Conservation (phyloP, 1,139 yeast species). For the Yamadazyma siamensis region DNA sequence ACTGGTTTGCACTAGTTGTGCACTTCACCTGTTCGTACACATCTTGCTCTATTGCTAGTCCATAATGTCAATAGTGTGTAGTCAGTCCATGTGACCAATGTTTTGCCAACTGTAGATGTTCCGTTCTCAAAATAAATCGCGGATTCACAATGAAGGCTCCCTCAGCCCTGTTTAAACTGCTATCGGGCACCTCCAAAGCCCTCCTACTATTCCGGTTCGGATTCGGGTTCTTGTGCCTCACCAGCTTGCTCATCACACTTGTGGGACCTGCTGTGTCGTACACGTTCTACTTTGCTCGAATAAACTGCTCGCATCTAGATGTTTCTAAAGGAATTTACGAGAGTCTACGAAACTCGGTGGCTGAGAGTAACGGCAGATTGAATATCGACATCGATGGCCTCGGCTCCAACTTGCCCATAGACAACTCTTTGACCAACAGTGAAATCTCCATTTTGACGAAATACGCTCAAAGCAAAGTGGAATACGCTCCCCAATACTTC, state of each 20-base stretch:
- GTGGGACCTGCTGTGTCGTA: conserved; percentile 26
- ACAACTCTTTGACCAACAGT: conserved; percentile 45
- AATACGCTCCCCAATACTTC: conserved; percentile 49
- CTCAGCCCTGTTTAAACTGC: conserved; percentile 21
- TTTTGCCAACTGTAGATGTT: too few relatives aligned
- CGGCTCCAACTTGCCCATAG: conserved; percentile 24
- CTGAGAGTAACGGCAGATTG: conserved; percentile 8
- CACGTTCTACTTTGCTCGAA: conserved; percentile 31
- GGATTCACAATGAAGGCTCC: background rate
- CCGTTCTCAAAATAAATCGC: too few relatives aligned
- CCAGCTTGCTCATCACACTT: conserved; percentile 23
- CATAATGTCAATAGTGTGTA: too few relatives aligned
- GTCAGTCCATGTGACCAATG: too few relatives aligned
- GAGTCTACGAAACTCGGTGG: conserved; percentile 38
- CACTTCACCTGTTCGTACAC: too few relatives aligned
- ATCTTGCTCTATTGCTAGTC: too few relatives aligned
- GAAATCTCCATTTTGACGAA: conserved; percentile 45
- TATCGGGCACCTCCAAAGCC: conserved; percentile 27
- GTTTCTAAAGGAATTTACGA: conserved; percentile 51
- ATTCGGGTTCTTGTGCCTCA: conserved; percentile 19
- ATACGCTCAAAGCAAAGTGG: conserved; percentile 48
- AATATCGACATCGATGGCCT: conserved; percentile 1
- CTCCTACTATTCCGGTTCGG: conserved; percentile 29
- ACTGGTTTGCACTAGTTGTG: too few relatives aligned
- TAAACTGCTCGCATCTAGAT: conserved; percentile 50